Base-by-base conservation (phyloP, 2,329 filamentous ascomycete species). In the Hirsutella minnesotensis region DNA sequence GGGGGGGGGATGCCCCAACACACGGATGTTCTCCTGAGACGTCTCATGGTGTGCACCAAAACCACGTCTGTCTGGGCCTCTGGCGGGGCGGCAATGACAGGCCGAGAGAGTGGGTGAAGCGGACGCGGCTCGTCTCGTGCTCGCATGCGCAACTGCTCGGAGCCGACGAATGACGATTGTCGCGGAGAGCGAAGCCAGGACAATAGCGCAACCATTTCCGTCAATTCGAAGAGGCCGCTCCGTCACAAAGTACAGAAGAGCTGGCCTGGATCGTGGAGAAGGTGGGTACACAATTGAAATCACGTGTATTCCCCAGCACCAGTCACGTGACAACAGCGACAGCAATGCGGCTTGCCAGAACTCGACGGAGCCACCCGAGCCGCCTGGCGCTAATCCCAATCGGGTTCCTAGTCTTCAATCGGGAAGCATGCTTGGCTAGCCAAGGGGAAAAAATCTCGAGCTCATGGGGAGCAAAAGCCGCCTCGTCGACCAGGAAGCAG, bases 381-480 rank as follows among this genome's bases (percentile, higher is more conserved):
- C n/a, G n/a, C n/a, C n/a, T n/a, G n/a, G 10, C 41, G 41, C 41
- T 43, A 43, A 36, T 33, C 18, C 41, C 15, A 30, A 45, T 45
- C 40, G 29, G 47, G 38, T 18, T 29, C n/a, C n/a, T n/a, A n/a
- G 33, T n/a, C 29, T 27, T 27, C 39, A 48, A 42, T 49, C 42
- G 37, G n/a, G 27, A 29, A 41, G 29, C 40, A 36, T 44, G 30
- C 35, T 21, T 41, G 43, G 41, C 19, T 47, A 27, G n/a, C n/a
- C n/a, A n/a, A n/a, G 49, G 52, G 56, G n/a, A 13, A 57, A 60
- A 60, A 60, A 58, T 54, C 55, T 60, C 56, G 29, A 49, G 49
- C 53, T 41, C 33, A 35, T 35, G 33, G 9, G n/a, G 7, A 19
- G 33, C 33, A 35, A 9, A 18, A 35, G n/a, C 33, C 33, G 16